A percentile compares a stretch with the other conserved stretches of the same genome.
These are phyloP conservation scores for Pinus albicaulis DNA, from an alignment of 75 land plant genomes.

Conservation along the genomic window DNA sequence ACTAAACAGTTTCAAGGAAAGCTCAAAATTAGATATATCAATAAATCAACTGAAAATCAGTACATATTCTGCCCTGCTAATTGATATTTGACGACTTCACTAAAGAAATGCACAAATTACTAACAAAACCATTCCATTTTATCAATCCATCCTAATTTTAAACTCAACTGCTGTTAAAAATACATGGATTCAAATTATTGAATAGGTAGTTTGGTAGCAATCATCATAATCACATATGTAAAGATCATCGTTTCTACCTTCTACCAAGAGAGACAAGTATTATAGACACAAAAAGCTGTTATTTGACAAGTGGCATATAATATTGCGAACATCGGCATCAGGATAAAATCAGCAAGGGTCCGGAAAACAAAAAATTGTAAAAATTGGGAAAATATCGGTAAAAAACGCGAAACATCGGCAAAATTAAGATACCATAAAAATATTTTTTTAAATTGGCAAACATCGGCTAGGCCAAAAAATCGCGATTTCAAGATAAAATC, in stretches of 20 bases:
- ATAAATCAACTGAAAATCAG: background rate
- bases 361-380: too few species aligned
- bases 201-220: too few species aligned
- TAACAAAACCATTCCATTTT: background rate
- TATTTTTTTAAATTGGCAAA: too few species aligned
- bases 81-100: conserved; percentile 1
- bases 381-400: too few species aligned
- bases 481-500: too few species aligned
- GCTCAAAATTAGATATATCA: conserved; percentile 1
- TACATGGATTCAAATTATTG: background rate
- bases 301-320: background rate
- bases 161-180: background rate
- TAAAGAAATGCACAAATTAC: background rate
- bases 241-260: background rate
- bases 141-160: background rate
- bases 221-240: background rate
- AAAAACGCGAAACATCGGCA: too few species aligned
- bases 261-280: background rate
- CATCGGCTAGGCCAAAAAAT: too few species aligned
- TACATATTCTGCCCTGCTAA: background rate
- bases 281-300: background rate
- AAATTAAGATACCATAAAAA: too few species aligned
- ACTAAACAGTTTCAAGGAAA: background rate
- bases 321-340: too few species aligned
- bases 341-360: too few species aligned